These are phyloP conservation scores for Cudoniella acicularis DNA, from an alignment of 495 filamentous ascomycete species.

Conservation along the genomic window DNA sequence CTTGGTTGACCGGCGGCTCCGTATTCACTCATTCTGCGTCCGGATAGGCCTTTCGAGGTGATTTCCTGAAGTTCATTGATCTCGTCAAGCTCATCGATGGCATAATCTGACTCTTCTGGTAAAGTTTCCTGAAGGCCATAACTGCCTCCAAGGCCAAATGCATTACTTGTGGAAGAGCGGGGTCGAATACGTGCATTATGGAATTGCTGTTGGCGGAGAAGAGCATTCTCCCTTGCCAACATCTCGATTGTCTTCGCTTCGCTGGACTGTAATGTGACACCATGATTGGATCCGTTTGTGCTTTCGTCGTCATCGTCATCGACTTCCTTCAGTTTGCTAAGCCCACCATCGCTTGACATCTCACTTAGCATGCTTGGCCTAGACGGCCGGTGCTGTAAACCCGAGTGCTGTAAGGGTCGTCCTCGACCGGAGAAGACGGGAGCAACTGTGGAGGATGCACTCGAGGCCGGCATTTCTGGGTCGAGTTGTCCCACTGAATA, in stretches of 20 bases:
- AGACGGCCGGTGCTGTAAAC: constrained; percentile 76
- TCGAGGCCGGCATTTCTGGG: constrained; percentile 52
- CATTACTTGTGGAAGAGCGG: constrained; percentile 53
- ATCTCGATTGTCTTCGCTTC: constrained; percentile 70
- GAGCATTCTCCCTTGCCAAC: constrained; percentile 67
- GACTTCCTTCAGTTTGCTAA: constrained; percentile 77
- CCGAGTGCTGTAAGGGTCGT: constrained; percentile 54
- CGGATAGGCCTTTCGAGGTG: constrained; percentile 47
- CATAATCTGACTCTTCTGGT: constrained; percentile 67
- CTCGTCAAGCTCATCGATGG: constrained; percentile 67
- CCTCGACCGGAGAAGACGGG: constrained; percentile 46
- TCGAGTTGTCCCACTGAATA: constrained; percentile 95
- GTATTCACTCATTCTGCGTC: constrained; percentile 60
- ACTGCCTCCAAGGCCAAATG: constrained; percentile 49
- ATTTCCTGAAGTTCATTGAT: constrained; percentile 52
- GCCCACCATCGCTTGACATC: constrained; percentile 65
- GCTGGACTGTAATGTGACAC: constrained; percentile 52
- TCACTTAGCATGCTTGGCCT: constrained; percentile 83
- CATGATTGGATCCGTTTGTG: constrained; percentile 58
- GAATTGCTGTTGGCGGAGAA: constrained; percentile 61
- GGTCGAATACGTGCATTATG: constrained; percentile 59
- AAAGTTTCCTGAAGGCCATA: constrained; percentile 62
- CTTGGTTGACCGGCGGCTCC: constrained; percentile 49
- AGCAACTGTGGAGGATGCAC: constrained; percentile 36
- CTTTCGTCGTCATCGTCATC: constrained; percentile 77